Percentiles rank a stretch among this genome's conserved stretches.
Conservation (phyloP, 2,329 filamentous ascomycete genomes). For the Ilyonectria destructans region DNA sequence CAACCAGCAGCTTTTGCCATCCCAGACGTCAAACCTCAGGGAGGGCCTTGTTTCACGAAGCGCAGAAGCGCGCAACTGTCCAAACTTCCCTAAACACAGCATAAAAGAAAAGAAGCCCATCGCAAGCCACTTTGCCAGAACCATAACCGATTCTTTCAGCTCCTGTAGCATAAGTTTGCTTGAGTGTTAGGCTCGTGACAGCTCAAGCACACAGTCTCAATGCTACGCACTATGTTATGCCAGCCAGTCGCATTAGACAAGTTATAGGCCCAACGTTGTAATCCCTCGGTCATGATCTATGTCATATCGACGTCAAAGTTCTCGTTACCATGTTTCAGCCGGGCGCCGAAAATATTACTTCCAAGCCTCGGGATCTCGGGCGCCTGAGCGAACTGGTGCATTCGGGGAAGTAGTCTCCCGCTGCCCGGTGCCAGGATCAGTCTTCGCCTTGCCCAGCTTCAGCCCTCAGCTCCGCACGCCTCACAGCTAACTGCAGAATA, state of each 20-base stretch:
- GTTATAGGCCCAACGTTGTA: neutral
- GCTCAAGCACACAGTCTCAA: neutral
- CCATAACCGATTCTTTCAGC: constrained; percentile 5
- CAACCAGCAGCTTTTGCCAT: constrained; percentile 41
- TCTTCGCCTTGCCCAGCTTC: constrained; percentile 5
- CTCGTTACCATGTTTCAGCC: neutral
- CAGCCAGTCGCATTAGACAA: neutral
- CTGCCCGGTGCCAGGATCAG: neutral
- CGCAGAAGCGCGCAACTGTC: constrained; percentile 42
- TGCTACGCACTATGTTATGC: neutral
- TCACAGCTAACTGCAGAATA: neutral
- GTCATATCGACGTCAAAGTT: neutral
- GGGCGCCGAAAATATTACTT: neutral
- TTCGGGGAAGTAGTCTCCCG: constrained; percentile 15
- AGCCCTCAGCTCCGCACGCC: constrained; percentile 7
- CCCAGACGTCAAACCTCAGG: constrained; percentile 41
- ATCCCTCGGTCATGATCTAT: neutral
- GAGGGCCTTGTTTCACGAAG: constrained; percentile 45
- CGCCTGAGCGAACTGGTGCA: neutral
- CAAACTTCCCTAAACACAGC: constrained; percentile 1
- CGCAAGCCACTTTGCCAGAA: neutral
- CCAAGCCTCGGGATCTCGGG: neutral
- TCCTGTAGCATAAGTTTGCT: neutral
- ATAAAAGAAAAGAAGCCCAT: neutral
- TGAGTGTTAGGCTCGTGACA: neutral